Percentiles rank a stretch among this genome's conserved stretches.
phyloP scores from a whole-genome alignment of 1,139 yeast genomes.

The Nakaseomyces bracarensis region DNA sequence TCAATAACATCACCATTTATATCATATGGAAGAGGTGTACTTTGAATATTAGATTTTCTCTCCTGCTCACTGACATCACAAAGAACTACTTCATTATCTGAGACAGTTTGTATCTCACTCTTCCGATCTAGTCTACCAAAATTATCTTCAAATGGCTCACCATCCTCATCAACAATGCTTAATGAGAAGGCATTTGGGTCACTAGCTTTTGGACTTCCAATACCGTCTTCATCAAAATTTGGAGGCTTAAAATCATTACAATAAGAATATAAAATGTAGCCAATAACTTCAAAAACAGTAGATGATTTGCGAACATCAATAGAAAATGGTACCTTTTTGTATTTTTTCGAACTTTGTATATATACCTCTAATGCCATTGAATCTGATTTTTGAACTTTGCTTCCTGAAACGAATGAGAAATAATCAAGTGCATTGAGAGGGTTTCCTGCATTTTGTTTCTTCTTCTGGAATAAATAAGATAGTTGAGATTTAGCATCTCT shows the following conservation, averaged over 20 bases:
- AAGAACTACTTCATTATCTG: slow-evolving; percentile 60
- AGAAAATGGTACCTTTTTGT: slow-evolving; percentile 23
- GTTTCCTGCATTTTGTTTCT: slow-evolving; percentile 32
- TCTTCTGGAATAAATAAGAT: slow-evolving; percentile 30
- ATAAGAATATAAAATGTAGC: slow-evolving; percentile 42
- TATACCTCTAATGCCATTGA: slow-evolving; percentile 33
- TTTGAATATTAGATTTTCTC: slow-evolving; percentile 34
- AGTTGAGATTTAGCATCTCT: slow-evolving; percentile 24
- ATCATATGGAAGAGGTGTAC: slow-evolving; percentile 50
- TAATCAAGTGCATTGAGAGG: slow-evolving; percentile 43
- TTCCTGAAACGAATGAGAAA: slow-evolving; percentile 45
- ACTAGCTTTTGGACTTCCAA: slow-evolving; percentile 16
- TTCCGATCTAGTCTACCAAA: slow-evolving; percentile 61
- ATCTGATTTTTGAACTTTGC: slow-evolving; percentile 28
- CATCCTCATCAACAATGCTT: slow-evolving; percentile 72
- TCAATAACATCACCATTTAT: slow-evolving; percentile 18
- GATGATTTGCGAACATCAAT: slow-evolving; percentile 41
- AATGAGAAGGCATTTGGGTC: slow-evolving; percentile 61
- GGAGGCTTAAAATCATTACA: slow-evolving; percentile 21
- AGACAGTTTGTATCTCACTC: slow-evolving; percentile 47
- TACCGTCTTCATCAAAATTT: slow-evolving; percentile 16
- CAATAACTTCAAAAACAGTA: slow-evolving; percentile 55
- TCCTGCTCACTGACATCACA: slow-evolving; percentile 38
- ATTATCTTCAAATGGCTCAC: slow-evolving; percentile 64
- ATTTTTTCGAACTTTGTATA: slow-evolving; percentile 31